Base-by-base conservation (phyloP, 179 eudicot species). In the Silene noctiflora region DNA sequence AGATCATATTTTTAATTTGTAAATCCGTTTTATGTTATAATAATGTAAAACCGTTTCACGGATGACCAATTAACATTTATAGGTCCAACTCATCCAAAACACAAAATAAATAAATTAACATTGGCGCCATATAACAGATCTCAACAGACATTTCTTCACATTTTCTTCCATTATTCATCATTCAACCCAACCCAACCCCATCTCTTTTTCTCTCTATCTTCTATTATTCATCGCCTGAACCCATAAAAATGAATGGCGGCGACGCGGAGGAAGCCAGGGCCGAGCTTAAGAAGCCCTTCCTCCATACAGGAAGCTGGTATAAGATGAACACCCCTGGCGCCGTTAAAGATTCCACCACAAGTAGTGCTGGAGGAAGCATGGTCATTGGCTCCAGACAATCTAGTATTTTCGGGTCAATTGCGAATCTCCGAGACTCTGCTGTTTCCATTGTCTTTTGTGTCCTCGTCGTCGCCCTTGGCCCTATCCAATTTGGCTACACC, bases 301-400 rank as follows among this genome's bases (percentile, higher is more conserved):
- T 93, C 42, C 93, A 91, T 71, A 87, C 94, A 3, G 97, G 92
- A 4, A 91, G 97, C 80, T 93, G 98, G 98, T 93, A 91, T 75
- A 77, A 87, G 35, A 84, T 85, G 85, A 79, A 82, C 67, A 3
- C 16, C 58, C 58, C 76, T 24, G 76, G 48, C n/a, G 44, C 5
- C 13, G 77, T 76, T 2, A 76, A 71, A n/a, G 77, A 76, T 10
- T 46, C 17, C 56, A 12, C 17, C 58, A 13, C 17, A 13, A 51
- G 19, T 4, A 51, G 46, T 68, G 46, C 72, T 58, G 83, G 77
- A 1, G 64, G 79, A 64, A 65, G 27, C 35, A 65, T 53, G 33
- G 46, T 29, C 17, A 77, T 81, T 20, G 83, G 80, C 2, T 83
- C 88, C 2, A 76, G 93, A 58, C 90, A 85, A 68, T 86, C 89